Evolutionary conservation across 1,284 basidiomycete species (phyloP).

Genomic region (Ganoderma lingzhi): DNA sequence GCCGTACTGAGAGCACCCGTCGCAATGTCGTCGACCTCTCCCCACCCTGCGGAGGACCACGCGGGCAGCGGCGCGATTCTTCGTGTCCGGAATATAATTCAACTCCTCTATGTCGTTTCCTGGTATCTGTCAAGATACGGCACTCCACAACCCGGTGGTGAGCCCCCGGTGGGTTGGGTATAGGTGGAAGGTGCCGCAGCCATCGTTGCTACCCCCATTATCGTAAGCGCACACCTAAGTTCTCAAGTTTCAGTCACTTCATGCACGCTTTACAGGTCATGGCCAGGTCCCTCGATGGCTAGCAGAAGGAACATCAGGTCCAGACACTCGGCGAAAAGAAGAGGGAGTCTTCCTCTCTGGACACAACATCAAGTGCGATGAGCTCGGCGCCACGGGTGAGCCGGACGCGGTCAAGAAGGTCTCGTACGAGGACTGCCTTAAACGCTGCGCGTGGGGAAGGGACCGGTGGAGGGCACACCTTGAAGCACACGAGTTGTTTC

Average conservation of each 20-base stretch:
- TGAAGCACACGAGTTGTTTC: constrained; percentile 89
- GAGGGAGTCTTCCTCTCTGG: constrained; percentile 93
- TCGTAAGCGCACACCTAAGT: constrained; percentile 56
- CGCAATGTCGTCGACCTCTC: too few species aligned
- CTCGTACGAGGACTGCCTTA: constrained; percentile 78
- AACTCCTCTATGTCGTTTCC: too few species aligned
- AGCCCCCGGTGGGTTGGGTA: constrained; percentile 89
- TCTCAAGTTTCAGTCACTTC: background rate
- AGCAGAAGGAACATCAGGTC: constrained; percentile 98
- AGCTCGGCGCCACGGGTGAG: constrained; percentile 96
- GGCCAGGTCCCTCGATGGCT: constrained; percentile 91
- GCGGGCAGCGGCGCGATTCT: too few species aligned
- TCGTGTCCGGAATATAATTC: too few species aligned
- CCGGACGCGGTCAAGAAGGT: constrained; percentile 94
- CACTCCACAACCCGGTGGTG: constrained; percentile 60
- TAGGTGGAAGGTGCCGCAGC: constrained; percentile 99
- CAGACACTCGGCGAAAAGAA: constrained; percentile 93
- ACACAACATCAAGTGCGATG: constrained; percentile 96
- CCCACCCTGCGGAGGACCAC: too few species aligned
- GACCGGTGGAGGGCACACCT: constrained; percentile 36
- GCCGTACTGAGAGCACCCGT: too few species aligned
- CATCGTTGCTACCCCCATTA: constrained; percentile 87
- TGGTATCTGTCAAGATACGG: constrained; percentile 98
- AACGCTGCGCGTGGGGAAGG: constrained; percentile 38
- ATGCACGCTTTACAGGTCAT: constrained; percentile 60